phyloP scores from a whole-genome alignment of 108 stramenopile species.

The Discostella pseudostelligera region DNA sequence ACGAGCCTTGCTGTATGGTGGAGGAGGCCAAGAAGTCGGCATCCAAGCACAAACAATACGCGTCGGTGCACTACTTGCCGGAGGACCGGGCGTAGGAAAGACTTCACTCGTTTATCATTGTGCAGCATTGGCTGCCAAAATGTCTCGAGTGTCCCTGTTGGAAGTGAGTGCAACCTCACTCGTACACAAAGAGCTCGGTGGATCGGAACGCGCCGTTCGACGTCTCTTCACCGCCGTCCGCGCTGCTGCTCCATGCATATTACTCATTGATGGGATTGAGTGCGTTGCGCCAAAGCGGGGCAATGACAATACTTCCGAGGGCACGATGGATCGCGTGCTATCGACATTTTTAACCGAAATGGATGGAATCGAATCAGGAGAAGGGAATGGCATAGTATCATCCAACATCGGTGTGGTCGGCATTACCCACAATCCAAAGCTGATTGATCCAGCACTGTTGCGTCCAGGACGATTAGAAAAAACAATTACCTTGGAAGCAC shows the following conservation, averaged over 20 bases:
- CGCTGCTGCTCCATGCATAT: conserved; percentile 78
- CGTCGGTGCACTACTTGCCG: conserved; percentile 75
- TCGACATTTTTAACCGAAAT: conserved; percentile 81
- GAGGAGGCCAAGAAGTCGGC: background rate
- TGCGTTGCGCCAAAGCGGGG: conserved; percentile 76
- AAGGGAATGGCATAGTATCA: background rate
- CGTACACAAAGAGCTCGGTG: conserved; percentile 85
- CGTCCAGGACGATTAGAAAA: conserved; percentile 76
- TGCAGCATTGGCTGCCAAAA: conserved; percentile 56
- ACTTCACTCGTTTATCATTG: conserved; percentile 63
- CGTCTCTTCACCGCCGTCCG: conserved; percentile 61
- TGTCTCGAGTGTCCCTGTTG: conserved; percentile 63
- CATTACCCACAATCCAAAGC: conserved; percentile 61
- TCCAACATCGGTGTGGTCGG: conserved; percentile 69
- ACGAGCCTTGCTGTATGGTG: conserved; percentile 48
- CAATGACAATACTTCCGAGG: conserved; percentile 83
- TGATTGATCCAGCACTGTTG: conserved; percentile 76
- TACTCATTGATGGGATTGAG: conserved; percentile 85
- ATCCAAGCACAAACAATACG: conserved; percentile 40
- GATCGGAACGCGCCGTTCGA: conserved; percentile 75
- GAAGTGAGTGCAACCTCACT: conserved; percentile 85
- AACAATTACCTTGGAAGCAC: conserved; percentile 50
- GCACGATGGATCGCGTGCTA: conserved; percentile 85
- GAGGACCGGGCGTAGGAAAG: conserved; percentile 75
- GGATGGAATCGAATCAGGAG: conserved; percentile 66